Conservation (phyloP, 148 eudicot genomes). For the Salicornia ramosissima region DNA sequence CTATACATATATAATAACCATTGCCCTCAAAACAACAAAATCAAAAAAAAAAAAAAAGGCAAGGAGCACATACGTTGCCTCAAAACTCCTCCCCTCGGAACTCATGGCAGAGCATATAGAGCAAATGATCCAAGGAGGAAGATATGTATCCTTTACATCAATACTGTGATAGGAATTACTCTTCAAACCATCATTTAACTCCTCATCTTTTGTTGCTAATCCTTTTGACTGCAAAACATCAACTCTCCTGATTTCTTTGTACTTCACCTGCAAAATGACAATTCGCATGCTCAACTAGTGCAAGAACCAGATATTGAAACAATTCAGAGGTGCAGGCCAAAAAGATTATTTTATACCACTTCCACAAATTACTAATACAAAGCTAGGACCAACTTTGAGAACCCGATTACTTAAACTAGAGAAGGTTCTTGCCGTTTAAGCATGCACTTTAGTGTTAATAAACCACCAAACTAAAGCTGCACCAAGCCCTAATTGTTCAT, state of each 20-base stretch:
- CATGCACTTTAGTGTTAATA: not conserved
- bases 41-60: not conserved
- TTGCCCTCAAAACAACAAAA: not conserved
- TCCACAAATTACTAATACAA: too few species aligned
- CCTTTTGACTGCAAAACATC: constrained; percentile 38
- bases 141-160: constrained; percentile 68
- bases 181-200: constrained; percentile 38
- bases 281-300: too few species aligned
- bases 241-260: constrained; percentile 70
- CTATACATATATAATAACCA: not conserved
- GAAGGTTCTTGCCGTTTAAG: not conserved
- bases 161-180: constrained; percentile 62
- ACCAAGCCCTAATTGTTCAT: too few species aligned
- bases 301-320: too few species aligned
- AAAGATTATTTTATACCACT: not conserved
- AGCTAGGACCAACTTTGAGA: not conserved
- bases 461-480: too few species aligned
- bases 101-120: constrained; percentile 52
- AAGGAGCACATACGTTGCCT: constrained; percentile 56
- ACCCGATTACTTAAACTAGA: not conserved
- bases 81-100: constrained; percentile 61
- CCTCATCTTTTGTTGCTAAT: constrained; percentile 28
- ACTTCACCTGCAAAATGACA: constrained; percentile 52
- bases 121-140: constrained; percentile 77
- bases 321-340: not conserved